Percentiles rank a stretch among this genome's conserved stretches.
Conservation (phyloP, 1,284 basidiomycete species). For the Moniliophthora roreri region DNA sequence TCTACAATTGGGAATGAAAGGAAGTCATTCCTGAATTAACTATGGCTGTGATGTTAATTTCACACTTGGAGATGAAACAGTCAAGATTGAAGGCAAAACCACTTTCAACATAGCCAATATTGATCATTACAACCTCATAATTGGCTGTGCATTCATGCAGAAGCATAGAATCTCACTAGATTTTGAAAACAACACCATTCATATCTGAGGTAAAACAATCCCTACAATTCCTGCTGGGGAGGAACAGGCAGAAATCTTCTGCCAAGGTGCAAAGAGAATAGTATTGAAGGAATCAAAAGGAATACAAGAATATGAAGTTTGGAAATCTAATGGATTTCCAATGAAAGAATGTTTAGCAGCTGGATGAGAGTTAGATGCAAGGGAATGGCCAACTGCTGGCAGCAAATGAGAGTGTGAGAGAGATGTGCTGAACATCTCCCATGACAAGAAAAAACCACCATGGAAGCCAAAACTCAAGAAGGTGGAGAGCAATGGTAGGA, state of each 20-base stretch:
- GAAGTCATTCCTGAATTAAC: neutral
- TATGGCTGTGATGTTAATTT: neutral
- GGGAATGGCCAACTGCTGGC: neutral
- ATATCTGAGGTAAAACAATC: neutral
- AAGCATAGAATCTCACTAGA: conserved; percentile 13
- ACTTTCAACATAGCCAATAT: conserved; percentile 22
- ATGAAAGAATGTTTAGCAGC: neutral
- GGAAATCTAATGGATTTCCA: neutral
- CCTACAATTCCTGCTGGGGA: conserved; percentile 15
- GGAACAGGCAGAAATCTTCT: conserved; percentile 6
- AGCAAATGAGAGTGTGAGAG: neutral
- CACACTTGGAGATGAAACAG: neutral
- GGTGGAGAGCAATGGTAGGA: too few species aligned
- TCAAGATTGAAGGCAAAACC: neutral
- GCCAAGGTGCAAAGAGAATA: conserved; percentile 7
- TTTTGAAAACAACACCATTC: conserved; percentile 13
- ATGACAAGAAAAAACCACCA: too few species aligned
- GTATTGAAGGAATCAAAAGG: neutral
- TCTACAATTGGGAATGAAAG: neutral
- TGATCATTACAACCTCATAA: conserved; percentile 18
- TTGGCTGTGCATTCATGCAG: conserved; percentile 19
- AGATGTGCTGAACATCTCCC: neutral
- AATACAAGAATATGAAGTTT: conserved; percentile 6
- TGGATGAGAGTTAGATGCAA: neutral
- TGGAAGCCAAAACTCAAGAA: too few species aligned